phyloP scores from a whole-genome alignment of 2,329 filamentous ascomycete species.

The Huntiella decipiens region DNA sequence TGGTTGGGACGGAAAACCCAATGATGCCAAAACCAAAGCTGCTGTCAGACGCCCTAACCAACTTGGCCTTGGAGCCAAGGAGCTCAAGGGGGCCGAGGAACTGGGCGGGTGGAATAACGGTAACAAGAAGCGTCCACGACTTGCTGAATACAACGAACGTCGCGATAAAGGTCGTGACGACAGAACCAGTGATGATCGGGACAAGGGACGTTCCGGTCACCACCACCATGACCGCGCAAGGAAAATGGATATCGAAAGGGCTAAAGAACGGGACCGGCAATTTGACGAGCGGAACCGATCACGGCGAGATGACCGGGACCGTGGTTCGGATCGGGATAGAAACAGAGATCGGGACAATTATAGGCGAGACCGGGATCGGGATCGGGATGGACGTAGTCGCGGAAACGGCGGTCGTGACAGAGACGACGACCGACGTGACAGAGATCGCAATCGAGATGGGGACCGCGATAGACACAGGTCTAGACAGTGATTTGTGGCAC shows the following conservation, averaged over 20 bases:
- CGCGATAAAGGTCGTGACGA: constrained; percentile 25
- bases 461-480: background rate
- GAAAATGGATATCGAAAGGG: constrained; percentile 5
- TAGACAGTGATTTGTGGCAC: too few relatives aligned
- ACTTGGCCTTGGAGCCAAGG: constrained; percentile 75
- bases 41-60: constrained; percentile 59
- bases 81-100: constrained; percentile 52
- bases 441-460: background rate
- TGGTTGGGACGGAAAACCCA: constrained; percentile 68
- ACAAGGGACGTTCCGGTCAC: constrained; percentile 12
- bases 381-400: constrained; percentile 15
- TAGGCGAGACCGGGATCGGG: constrained; percentile 18
- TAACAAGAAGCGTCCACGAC: constrained; percentile 27
- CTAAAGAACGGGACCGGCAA: constrained; percentile 12
- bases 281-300: constrained; percentile 25
- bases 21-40: constrained; percentile 34
- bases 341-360: constrained; percentile 18
- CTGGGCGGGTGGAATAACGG: constrained; percentile 65
- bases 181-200: constrained; percentile 24
- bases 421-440: background rate
- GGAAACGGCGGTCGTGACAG: constrained; percentile 3
- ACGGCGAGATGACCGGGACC: constrained; percentile 15
- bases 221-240: constrained; percentile 8
- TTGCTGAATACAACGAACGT: constrained; percentile 32
- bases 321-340: constrained; percentile 14